Percentiles rank a stretch among this genome's conserved stretches.
Conservation (phyloP, 352 stramenopile genomes). For the Globisporangium nagaii region DNA sequence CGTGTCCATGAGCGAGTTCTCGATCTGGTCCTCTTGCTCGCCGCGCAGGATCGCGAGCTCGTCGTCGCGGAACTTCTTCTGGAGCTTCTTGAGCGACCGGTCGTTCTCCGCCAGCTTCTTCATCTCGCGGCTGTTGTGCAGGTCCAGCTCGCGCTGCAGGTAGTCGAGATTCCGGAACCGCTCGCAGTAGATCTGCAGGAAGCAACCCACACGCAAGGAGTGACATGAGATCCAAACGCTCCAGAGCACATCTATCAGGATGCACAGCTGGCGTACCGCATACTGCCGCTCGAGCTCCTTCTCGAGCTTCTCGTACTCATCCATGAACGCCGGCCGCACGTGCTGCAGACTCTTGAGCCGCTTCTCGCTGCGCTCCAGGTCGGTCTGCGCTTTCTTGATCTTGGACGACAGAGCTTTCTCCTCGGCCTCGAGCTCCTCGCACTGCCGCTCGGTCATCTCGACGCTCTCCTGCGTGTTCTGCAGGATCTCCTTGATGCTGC, state of each 20-base stretch:
- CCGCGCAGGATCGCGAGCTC: constrained; percentile 85
- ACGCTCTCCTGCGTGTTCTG: constrained; percentile 79
- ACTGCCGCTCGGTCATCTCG: constrained; percentile 84
- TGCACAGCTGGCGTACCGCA: constrained; percentile 38
- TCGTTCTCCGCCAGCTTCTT: constrained; percentile 87
- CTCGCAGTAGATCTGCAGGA: constrained; percentile 81
- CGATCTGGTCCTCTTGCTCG: constrained; percentile 79
- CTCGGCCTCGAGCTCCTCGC: constrained; percentile 89
- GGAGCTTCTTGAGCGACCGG: constrained; percentile 88
- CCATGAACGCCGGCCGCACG: constrained; percentile 94
- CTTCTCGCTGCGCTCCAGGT: constrained; percentile 95
- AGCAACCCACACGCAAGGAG: neutral
- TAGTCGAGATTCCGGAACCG: constrained; percentile 96
- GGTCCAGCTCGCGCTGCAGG: constrained; percentile 90
- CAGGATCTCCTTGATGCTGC: constrained; percentile 74
- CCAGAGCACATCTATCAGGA: too few relatives aligned
- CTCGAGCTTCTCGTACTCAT: constrained; percentile 98
- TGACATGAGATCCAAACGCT: too few relatives aligned
- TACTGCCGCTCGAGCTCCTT: constrained; percentile 95
- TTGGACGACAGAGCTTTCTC: constrained; percentile 88
- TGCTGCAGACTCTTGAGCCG: constrained; percentile 89
- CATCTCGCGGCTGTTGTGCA: constrained; percentile 83
- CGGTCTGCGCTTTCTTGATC: constrained; percentile 93
- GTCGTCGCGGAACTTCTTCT: constrained; percentile 91
- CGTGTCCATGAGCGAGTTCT: constrained; percentile 45